These are phyloP conservation scores for Epichloe gansuensis DNA, from an alignment of 2,329 filamentous ascomycete genomes.

Conservation along the genomic window DNA sequence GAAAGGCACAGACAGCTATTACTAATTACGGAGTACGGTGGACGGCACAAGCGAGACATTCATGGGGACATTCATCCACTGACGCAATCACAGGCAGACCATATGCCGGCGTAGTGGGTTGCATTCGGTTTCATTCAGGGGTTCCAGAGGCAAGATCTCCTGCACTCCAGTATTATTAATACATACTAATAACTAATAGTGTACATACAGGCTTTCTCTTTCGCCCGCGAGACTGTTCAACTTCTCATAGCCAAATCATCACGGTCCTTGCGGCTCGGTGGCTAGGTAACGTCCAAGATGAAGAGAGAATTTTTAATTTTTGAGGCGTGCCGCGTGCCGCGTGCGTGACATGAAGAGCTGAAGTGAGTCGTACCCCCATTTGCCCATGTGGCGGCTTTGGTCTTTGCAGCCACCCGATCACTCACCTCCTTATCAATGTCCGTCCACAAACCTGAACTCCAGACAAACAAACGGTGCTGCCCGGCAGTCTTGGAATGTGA, in stretches of 20 bases:
- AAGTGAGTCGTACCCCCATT: neutral
- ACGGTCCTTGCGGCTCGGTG: neutral
- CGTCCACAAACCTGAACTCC: neutral
- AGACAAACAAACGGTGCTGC: neutral
- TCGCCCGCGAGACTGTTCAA: no score
- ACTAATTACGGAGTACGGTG: no score
- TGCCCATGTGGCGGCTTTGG: slow-evolving; percentile 1
- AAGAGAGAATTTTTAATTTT: neutral
- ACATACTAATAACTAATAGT: no score
- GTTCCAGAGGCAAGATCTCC: no score
- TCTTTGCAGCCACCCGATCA: neutral
- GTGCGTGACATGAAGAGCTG: slow-evolving; percentile 3
- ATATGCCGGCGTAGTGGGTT: no score
- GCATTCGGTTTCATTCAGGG: no score
- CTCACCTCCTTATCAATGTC: neutral
- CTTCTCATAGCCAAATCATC: neutral
- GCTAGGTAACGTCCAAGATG: neutral
- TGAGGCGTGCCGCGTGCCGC: neutral
- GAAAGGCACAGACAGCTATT: no score
- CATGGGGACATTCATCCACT: no score
- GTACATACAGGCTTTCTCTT: no score
- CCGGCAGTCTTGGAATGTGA: neutral
- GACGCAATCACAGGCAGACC: no score
- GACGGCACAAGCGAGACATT: no score
- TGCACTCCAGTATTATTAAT: no score